phyloP scores from a whole-genome alignment of 306 rosid species.

The Casuarina glauca region DNA sequence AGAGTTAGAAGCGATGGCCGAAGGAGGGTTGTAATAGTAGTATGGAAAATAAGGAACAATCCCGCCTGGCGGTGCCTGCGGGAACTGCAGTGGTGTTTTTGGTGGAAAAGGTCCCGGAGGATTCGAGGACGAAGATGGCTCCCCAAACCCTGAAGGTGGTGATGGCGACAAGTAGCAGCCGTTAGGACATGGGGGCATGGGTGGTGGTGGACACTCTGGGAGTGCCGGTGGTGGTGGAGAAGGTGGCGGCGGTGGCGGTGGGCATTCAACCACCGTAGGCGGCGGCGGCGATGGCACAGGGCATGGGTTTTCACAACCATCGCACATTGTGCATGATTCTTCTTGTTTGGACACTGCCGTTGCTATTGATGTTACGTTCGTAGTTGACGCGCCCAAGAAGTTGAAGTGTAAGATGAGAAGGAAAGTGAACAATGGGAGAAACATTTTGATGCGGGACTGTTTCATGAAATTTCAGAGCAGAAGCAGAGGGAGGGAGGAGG shows the following conservation, averaged over 20 bases:
- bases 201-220: constrained; percentile 57
- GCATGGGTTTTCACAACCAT: constrained; percentile 58
- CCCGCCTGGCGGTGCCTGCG: constrained; percentile 22
- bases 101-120: neutral
- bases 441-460: neutral
- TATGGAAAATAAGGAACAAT: constrained; percentile 19
- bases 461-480: neutral
- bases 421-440: constrained; percentile 15
- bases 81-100: neutral
- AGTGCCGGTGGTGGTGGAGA: constrained; percentile 27
- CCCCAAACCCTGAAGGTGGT: constrained; percentile 7
- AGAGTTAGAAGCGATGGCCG: constrained; percentile 7
- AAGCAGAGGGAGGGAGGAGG: neutral
- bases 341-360: constrained; percentile 39
- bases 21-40: neutral
- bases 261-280: constrained; percentile 37
- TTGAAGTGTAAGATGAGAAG: constrained; percentile 7
- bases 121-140: neutral
- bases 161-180: constrained; percentile 8
- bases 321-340: constrained; percentile 54
- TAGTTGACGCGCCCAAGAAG: neutral
- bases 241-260: constrained; percentile 41
- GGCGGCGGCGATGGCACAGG: constrained; percentile 28
- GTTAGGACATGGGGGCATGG: constrained; percentile 26
- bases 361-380: neutral